A percentile compares a stretch with the other conserved stretches of the same genome.
phyloP scores from a whole-genome alignment of 495 filamentous ascomycete species.

The Parmelia sp. region DNA sequence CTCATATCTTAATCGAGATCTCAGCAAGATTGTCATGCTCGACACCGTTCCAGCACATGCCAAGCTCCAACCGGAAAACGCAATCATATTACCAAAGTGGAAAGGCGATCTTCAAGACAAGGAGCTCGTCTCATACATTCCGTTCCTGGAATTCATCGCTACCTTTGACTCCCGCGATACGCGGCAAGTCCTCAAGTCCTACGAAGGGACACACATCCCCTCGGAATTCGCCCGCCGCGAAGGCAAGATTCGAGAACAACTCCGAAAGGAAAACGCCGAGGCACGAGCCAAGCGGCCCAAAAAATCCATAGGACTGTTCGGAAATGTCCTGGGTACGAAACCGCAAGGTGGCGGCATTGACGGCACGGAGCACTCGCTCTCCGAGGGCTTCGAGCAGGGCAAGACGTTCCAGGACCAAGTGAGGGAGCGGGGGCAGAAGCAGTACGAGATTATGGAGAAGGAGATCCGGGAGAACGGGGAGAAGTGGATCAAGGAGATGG shows the following conservation, averaged over 20 bases:
- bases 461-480: constrained; percentile 88
- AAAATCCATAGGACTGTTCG: constrained; percentile 55
- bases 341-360: constrained; percentile 45
- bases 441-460: constrained; percentile 80
- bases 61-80: constrained; percentile 83
- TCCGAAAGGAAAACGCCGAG: constrained; percentile 66
- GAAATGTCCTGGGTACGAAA: constrained; percentile 68
- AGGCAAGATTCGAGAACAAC: constrained; percentile 69
- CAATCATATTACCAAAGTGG: constrained; percentile 87
- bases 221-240: constrained; percentile 86
- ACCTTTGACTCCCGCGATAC: constrained; percentile 88
- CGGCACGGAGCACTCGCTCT: constrained; percentile 57
- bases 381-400: constrained; percentile 71
- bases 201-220: constrained; percentile 78
- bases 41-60: constrained; percentile 79
- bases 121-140: constrained; percentile 79
- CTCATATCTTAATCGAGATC: constrained; percentile 88
- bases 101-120: constrained; percentile 73
- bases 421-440: constrained; percentile 80
- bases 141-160: constrained; percentile 92
- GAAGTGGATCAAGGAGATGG: constrained; percentile 91
- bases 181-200: constrained; percentile 76
- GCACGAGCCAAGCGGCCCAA: constrained; percentile 57
- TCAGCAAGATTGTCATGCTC: constrained; percentile 88
- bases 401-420: constrained; percentile 95